Evolutionary conservation across 2,329 filamentous ascomycete genomes (phyloP).

Genomic region (Penicillium sclerotigenum): DNA sequence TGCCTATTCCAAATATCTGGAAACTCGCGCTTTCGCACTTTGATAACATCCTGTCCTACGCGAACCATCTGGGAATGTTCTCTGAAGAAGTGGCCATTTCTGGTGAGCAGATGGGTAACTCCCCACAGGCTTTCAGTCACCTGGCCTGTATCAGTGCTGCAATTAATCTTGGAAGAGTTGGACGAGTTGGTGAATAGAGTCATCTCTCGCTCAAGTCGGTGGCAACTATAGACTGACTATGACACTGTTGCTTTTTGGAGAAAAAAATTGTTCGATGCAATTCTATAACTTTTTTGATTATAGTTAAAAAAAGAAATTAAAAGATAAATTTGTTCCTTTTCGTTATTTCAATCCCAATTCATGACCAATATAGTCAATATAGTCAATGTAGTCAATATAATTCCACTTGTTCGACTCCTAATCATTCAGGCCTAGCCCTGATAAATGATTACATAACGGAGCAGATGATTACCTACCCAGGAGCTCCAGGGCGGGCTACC

Average conservation of each 20-base stretch:
- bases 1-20: slow-evolving; percentile 34
- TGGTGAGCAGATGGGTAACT: slow-evolving; percentile 76
- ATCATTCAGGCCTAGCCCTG: background rate
- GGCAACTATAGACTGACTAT: slow-evolving; percentile 2
- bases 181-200: slow-evolving; percentile 4
- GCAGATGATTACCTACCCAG: background rate
- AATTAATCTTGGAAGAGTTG: slow-evolving; percentile 64
- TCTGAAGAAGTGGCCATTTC: slow-evolving; percentile 72
- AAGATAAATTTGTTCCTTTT: background rate
- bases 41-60: slow-evolving; percentile 73
- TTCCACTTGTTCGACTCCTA: too few species aligned
- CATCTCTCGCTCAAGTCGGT: background rate
- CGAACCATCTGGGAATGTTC: slow-evolving; percentile 75
- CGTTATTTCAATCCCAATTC: background rate
- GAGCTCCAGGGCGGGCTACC: background rate
- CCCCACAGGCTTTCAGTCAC: slow-evolving; percentile 75
- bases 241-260: background rate
- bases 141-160: slow-evolving; percentile 72
- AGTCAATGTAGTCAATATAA: background rate
- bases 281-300: background rate
- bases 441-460: background rate
- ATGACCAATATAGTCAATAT: background rate
- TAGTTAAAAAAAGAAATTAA: background rate
- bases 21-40: slow-evolving; percentile 63
- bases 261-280: background rate